Evolutionary conservation across 2,329 filamentous ascomycete genomes (phyloP).

Genomic region (Lojkania enalia): DNA sequence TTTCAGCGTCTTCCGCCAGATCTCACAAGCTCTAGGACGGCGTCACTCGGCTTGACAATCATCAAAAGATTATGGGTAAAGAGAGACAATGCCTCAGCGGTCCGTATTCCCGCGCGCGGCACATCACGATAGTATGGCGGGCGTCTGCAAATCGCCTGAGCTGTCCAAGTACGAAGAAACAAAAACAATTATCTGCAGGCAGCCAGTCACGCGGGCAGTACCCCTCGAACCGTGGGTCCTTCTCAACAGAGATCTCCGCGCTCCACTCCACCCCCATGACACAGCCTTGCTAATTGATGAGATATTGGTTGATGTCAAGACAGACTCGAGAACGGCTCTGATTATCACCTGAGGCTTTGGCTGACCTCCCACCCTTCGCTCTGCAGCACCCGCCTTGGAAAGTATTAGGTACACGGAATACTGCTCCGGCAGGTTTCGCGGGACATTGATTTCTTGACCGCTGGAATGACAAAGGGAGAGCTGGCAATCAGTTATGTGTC

Average conservation of each 20-base stretch:
- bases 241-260: constrained; percentile 17
- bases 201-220: constrained; percentile 19
- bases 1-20: constrained; percentile 16
- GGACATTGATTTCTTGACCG: constrained; percentile 10
- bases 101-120: constrained; percentile 15
- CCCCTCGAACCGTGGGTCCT: constrained; percentile 6
- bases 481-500: constrained; percentile 9
- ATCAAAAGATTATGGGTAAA: background rate
- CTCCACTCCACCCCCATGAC: constrained; percentile 11
- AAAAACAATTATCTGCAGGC: constrained; percentile 10
- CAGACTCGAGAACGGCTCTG: constrained; percentile 11
- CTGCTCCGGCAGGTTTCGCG: background rate
- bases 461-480: constrained; percentile 8
- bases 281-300: constrained; percentile 14
- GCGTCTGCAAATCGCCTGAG: background rate
- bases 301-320: constrained; percentile 24
- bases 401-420: constrained; percentile 24
- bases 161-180: constrained; percentile 8
- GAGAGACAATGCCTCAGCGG: constrained; percentile 11
- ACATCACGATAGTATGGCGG: constrained; percentile 2
- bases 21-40: constrained; percentile 1
- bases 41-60: background rate
- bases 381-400: constrained; percentile 9
- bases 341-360: background rate
- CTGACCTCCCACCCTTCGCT: constrained; percentile 8